Base-by-base conservation (phyloP, 768 basidiomycete species). In the Trametes cubensis region DNA sequence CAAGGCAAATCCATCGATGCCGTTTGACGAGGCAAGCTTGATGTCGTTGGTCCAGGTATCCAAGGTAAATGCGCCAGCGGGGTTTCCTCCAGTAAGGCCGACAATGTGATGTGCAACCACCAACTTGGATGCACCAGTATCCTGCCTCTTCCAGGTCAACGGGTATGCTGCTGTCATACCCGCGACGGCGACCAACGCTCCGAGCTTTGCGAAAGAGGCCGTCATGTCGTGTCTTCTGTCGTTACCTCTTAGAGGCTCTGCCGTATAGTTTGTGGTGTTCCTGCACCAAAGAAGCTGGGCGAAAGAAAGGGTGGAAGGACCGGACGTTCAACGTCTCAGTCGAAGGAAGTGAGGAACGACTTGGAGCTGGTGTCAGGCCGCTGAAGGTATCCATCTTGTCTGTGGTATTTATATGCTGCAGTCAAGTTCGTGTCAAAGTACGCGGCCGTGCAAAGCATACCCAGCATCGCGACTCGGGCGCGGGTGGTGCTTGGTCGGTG, bases 41-140 rank as follows among this genome's bases (percentile, higher is more conserved):
- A 88, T 84, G 67, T 87, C 87, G 72, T 63, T 56, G 17, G 70
- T 69, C 87, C 88, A 91, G 70, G 84, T 78, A 45, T 75, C 70
- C n/a, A 75, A 55, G 7, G 78, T 78, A 73, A 86, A 88, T 5
- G 81, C 81, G 1, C 39, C 46, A 14, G 21, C n/a, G 13, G 46
- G 46, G 3, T 47, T 47, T 18, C 55, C 55, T 68, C 85, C 86
- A 3, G 87, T 85, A 70, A 88, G 88, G 46, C 88, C 88, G 62
- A 89, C 85, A 76, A 89, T 87, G 69, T 79, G 76, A 67, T 88
- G 85, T 18, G 83, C 84, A 53, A 83, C 74, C 28, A 85, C 84
- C 25, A 74, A 60, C 59, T 79, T 80, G 10, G 68, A 26, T 42
- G 38, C 26, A 42, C 55, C 55, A 75, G 68, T 34, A n/a, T 28